Evolutionary conservation across 306 rosid species (phyloP).

Genomic region (Pyrus betulifolia): DNA sequence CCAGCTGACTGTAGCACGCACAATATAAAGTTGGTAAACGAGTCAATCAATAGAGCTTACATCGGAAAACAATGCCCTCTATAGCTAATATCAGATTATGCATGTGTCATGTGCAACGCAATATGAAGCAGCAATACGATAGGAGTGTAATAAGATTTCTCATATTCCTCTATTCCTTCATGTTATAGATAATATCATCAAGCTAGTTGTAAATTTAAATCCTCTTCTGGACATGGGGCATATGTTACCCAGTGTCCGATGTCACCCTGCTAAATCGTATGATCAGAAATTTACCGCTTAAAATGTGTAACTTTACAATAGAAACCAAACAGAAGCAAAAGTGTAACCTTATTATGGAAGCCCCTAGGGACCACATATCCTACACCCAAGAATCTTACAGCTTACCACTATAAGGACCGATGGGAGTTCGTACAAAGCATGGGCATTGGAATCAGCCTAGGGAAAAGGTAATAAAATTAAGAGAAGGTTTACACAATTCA

Average conservation of each 20-base stretch:
- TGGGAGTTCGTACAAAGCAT: conserved; percentile 1
- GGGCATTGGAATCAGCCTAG: conserved; percentile 1
- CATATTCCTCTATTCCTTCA: background rate
- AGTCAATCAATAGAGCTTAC: conserved; percentile 7
- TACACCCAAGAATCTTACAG: background rate
- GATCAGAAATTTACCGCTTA: background rate
- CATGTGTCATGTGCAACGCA: background rate
- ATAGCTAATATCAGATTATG: background rate
- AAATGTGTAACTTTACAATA: background rate
- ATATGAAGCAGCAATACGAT: background rate
- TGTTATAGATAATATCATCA: background rate
- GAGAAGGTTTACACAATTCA: conserved; percentile 22
- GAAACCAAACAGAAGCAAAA: background rate
- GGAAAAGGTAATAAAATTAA: background rate
- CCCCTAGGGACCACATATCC: background rate
- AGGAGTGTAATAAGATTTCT: background rate
- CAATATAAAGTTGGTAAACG: conserved; percentile 16
- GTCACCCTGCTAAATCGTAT: background rate
- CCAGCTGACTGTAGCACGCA: conserved; percentile 43
- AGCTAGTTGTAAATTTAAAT: background rate
- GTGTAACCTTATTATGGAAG: background rate
- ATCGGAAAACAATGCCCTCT: background rate
- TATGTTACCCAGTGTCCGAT: background rate
- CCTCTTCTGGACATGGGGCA: background rate
- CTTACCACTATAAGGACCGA: background rate